Conservation (phyloP, 805 yeast genomes). For the Candida taoyuanica region DNA sequence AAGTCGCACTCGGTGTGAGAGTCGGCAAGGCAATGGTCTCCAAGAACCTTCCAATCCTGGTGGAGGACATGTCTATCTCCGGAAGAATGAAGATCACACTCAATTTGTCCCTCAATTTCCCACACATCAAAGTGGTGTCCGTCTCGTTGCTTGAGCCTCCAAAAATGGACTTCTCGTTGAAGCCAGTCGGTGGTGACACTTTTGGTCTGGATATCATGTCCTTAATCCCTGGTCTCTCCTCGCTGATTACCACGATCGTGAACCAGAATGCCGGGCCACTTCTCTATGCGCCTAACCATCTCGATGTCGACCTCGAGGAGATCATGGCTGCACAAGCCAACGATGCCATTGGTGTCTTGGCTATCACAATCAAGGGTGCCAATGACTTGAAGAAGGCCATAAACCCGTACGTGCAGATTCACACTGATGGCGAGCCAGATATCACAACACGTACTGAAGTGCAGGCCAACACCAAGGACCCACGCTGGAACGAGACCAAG, state of each 20-base stretch:
- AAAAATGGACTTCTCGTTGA: conserved; percentile 69
- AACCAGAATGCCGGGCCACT: conserved; percentile 70
- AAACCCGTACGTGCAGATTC: conserved; percentile 55
- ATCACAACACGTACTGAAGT: conserved; percentile 46
- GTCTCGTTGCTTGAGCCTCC: conserved; percentile 76
- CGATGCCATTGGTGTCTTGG: conserved; percentile 67
- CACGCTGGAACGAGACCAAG: conserved; percentile 64
- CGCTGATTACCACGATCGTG: conserved; percentile 64
- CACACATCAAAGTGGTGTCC: conserved; percentile 72
- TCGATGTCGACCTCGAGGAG: conserved; percentile 72
- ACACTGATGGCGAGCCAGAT: conserved; percentile 41
- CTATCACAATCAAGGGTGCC: conserved; percentile 56
- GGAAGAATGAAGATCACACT: conserved; percentile 67
- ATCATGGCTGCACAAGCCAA: conserved; percentile 57
- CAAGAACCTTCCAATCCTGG: conserved; percentile 70
- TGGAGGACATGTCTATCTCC: conserved; percentile 72
- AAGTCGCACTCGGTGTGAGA: conserved; percentile 75
- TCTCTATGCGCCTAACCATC: conserved; percentile 77
- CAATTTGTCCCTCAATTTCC: conserved; percentile 59
- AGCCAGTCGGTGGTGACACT: conserved; percentile 89
- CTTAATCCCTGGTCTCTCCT: conserved; percentile 71
- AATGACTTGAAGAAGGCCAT: conserved; percentile 44
- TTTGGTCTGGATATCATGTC: conserved; percentile 83
- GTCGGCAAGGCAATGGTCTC: conserved; percentile 79
- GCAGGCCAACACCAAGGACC: conserved; percentile 51